Evolutionary conservation across 108 stramenopile species (phyloP).

Genomic region (Nannochloropsis salina): DNA sequence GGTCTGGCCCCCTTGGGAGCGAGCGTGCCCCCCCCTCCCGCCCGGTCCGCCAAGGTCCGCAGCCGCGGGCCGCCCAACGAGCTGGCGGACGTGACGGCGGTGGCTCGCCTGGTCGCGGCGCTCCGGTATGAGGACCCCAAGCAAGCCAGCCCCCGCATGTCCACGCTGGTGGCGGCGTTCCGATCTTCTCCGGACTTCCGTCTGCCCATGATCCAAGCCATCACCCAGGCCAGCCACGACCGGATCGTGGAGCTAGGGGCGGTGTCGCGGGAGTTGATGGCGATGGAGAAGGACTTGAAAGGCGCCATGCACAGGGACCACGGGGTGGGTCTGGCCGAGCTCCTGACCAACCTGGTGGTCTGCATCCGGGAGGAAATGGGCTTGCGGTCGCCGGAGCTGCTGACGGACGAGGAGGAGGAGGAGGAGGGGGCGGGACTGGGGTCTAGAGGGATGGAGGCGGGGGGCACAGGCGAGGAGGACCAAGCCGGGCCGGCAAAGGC

Average conservation of each 20-base stretch:
- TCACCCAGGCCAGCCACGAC: not conserved
- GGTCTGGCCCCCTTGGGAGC: not conserved
- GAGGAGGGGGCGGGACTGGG: not conserved
- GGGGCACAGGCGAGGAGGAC: not conserved
- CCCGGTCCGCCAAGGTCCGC: too few species aligned
- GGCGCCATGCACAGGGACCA: not conserved
- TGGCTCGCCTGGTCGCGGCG: not conserved
- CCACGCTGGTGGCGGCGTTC: not conserved
- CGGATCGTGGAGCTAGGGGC: constrained; percentile 11
- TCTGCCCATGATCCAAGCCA: not conserved
- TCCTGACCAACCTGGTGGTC: not conserved
- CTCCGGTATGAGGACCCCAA: not conserved
- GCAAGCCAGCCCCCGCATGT: not conserved
- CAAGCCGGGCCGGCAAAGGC: not conserved
- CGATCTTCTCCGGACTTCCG: not conserved
- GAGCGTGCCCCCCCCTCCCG: too few species aligned
- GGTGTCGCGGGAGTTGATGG: not conserved
- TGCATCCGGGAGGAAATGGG: not conserved
- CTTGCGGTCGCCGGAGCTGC: not conserved
- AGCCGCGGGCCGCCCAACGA: too few species aligned
- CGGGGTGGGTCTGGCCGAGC: not conserved
- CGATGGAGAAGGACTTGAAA: not conserved
- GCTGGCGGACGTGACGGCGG: not conserved
- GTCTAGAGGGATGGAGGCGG: not conserved
- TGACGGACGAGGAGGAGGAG: not conserved